phyloP scores from a whole-genome alignment of 2,329 filamentous ascomycete genomes.

The Dactylellina sp. region DNA sequence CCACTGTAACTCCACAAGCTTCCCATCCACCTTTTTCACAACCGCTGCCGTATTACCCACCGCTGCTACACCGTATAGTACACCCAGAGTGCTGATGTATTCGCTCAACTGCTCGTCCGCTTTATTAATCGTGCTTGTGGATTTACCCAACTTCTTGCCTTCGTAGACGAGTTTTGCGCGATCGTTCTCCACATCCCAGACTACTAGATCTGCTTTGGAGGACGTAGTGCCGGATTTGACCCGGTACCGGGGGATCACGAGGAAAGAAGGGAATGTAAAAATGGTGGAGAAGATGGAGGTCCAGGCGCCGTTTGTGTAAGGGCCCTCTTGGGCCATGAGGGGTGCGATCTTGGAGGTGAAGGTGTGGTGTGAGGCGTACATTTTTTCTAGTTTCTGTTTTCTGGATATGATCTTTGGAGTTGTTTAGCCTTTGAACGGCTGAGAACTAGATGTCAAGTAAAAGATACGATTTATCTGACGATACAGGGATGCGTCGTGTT shows the following conservation, averaged over 20 bases:
- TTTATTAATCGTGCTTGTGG: conserved; percentile 48
- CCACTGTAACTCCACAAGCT: conserved; percentile 52
- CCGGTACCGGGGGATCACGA: conserved; percentile 49
- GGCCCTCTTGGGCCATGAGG: conserved; percentile 41
- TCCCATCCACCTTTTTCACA: conserved; percentile 40
- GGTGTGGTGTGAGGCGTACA: conserved; percentile 22
- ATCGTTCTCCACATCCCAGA: conserved; percentile 46
- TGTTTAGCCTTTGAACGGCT: not conserved
- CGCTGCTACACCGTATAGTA: conserved; percentile 45
- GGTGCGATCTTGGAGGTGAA: conserved; percentile 42
- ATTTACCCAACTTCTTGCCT: conserved; percentile 54
- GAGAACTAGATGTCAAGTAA: not conserved
- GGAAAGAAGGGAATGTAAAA: conserved; percentile 44
- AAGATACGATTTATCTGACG: no score
- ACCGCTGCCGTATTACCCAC: conserved; percentile 41
- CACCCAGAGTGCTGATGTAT: conserved; percentile 40
- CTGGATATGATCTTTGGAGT: not conserved
- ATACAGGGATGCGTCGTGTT: conserved; percentile 15
- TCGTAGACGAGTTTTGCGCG: conserved; percentile 48
- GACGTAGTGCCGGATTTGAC: conserved; percentile 17
- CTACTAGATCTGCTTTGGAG: conserved; percentile 45
- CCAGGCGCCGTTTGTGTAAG: conserved; percentile 55
- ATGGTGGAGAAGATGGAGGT: conserved; percentile 49
- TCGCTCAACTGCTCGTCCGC: conserved; percentile 47
- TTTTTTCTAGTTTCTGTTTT: no score